phyloP scores from a whole-genome alignment of 345 rosid genomes.

The Citropsis articulata region DNA sequence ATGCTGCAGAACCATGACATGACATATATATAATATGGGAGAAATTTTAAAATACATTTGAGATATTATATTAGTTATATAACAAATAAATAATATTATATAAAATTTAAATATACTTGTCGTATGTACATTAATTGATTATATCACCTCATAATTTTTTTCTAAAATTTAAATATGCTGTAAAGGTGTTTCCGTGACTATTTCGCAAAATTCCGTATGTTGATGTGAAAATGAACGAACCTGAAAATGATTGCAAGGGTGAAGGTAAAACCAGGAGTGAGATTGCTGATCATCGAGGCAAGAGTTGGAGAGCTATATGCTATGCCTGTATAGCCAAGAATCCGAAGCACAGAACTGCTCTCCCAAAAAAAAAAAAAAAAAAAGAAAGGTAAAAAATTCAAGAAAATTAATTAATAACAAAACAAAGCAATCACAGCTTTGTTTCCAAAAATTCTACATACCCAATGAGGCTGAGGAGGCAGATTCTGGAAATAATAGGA shows the following conservation, averaged over 20 bases:
- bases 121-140: too few species aligned
- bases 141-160: too few species aligned
- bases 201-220: too few species aligned
- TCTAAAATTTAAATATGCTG: too few species aligned
- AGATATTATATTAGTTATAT: rapidly evolving
- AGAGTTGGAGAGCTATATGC: slow-evolving; percentile 46
- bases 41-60: too few species aligned
- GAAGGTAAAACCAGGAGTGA: slow-evolving; percentile 46
- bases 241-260: slow-evolving; percentile 8
- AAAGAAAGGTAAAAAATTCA: neutral
- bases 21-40: too few species aligned
- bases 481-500: slow-evolving; percentile 23
- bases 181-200: too few species aligned
- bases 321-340: slow-evolving; percentile 32
- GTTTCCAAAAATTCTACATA: neutral
- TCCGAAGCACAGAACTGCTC: slow-evolving; percentile 24
- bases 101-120: too few species aligned
- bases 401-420: neutral
- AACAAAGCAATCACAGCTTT: too few species aligned
- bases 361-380: neutral
- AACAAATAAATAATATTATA: too few species aligned
- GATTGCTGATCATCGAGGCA: slow-evolving; percentile 43
- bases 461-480: slow-evolving; percentile 36
- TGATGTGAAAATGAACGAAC: neutral
- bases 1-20: too few species aligned